phyloP scores from a whole-genome alignment of 2,329 filamentous ascomycete genomes.

The Fusarium proliferatum region DNA sequence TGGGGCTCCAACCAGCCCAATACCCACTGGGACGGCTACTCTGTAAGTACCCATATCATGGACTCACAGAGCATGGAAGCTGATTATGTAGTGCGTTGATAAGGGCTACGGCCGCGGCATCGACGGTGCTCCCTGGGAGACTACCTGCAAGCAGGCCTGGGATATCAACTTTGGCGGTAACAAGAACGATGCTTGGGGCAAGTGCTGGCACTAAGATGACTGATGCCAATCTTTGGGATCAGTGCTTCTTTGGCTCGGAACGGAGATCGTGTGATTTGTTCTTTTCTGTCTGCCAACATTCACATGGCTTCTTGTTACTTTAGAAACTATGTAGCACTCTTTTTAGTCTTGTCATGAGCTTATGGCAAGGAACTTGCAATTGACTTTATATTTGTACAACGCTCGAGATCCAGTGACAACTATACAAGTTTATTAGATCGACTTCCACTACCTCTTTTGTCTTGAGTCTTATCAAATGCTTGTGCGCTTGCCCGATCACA shows the following conservation, averaged over 20 bases:
- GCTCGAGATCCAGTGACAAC: neutral
- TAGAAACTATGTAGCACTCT: neutral
- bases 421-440: too few relatives aligned
- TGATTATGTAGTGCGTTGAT: slow-evolving; percentile 21
- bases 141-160: slow-evolving; percentile 24
- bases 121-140: slow-evolving; percentile 22
- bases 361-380: neutral
- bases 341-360: neutral
- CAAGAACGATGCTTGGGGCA: slow-evolving; percentile 1
- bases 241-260: too few relatives aligned
- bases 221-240: neutral
- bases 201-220: slow-evolving; percentile 28
- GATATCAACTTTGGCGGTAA: slow-evolving; percentile 25
- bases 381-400: neutral
- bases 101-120: slow-evolving; percentile 20
- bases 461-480: too few relatives aligned
- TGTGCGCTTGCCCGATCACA: too few relatives aligned
- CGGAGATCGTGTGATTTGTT: neutral
- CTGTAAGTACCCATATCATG: neutral
- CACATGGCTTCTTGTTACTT: neutral
- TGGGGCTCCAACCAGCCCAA: slow-evolving; percentile 19
- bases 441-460: too few relatives aligned
- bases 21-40: slow-evolving; percentile 24
- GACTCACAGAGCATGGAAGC: accelerated
- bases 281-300: neutral